Percentiles rank a stretch among this genome's conserved stretches.
These are phyloP conservation scores for Pleurotus eryngii DNA, from an alignment of 768 basidiomycete genomes.

Conservation along the genomic window DNA sequence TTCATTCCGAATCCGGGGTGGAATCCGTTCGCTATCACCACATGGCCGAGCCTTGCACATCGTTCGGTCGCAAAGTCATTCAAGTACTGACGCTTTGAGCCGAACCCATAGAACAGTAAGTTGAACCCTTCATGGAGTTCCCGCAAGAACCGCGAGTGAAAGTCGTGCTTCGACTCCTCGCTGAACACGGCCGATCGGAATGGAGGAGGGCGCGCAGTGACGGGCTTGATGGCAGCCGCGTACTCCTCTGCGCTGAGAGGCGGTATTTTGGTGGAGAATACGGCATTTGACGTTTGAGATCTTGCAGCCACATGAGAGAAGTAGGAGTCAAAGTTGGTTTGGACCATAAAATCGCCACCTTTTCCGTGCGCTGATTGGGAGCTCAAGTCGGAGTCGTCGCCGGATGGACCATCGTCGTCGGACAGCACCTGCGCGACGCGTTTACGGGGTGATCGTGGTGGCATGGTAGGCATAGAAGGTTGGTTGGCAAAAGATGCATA, in stretches of 20 bases:
- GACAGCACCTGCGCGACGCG: background rate
- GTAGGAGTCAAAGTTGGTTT: constrained; percentile 83
- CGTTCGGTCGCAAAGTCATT: constrained; percentile 66
- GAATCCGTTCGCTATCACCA: constrained; percentile 77
- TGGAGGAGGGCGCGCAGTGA: constrained; percentile 24
- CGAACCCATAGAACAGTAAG: constrained; percentile 83
- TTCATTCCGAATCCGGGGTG: constrained; percentile 65
- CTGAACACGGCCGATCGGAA: constrained; percentile 31
- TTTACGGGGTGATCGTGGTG: constrained; percentile 7
- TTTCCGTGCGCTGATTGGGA: background rate
- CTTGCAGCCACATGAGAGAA: constrained; percentile 63
- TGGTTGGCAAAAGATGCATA: too few relatives aligned
- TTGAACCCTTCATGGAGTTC: constrained; percentile 87
- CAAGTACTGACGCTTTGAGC: constrained; percentile 77
- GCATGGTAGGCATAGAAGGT: background rate
- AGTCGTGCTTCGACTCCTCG: constrained; percentile 27
- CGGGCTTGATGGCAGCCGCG: constrained; percentile 32
- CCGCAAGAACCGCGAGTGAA: constrained; percentile 59
- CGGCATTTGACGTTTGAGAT: constrained; percentile 70
- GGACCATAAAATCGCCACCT: constrained; percentile 39
- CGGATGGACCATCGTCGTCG: background rate
- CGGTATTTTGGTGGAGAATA: constrained; percentile 73
- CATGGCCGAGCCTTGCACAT: constrained; percentile 61
- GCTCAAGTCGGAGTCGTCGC: background rate
- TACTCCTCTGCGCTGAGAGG: constrained; percentile 71